Base-by-base conservation (phyloP, 441 rosid genomes). In the Populus hybrid region DNA sequence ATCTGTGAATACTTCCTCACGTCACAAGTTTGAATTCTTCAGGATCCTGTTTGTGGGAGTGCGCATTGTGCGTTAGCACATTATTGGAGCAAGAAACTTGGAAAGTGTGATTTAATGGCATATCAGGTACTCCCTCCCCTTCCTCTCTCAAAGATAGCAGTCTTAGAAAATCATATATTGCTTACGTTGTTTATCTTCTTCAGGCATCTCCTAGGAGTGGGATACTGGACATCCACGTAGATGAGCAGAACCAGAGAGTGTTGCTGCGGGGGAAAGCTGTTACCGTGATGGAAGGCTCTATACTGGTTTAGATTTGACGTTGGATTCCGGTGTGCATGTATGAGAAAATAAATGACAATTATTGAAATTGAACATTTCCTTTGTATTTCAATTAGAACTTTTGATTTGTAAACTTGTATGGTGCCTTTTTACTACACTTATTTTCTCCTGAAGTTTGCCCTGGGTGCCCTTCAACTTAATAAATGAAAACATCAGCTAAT, bases 171-270 rank as follows among this genome's bases (percentile, higher is more conserved):
- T 46, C 0, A 26, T 32, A 1, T n/a, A 21, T 57, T 14, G 10
- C 14, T 59, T 3, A 42, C 23, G 14, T 68, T 28, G 20, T 26
- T 61, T 54, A 6, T 18, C 21, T 73, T 38, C 36, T 18, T 36
- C 84, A 91, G 95, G 97, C 98, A 67, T 95, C 98, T 0, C 79
- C 74, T 5, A 89, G 99, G 74, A 81, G 92, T 78, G 99, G 97
- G 76, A 82, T 77, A 23, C 24, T 95, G 72, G 75, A 79, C 36
- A 67, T 93, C 80, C 90, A 85, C 63, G 10, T 89, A 18, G 91
- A 93, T n/a, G 83, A 86, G 83, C 82, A 80, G 78, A 86, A 67
- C 23, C 82, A 87, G 73, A 85, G 93, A 76, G 95, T 93, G 82
- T 69, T 78, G 67, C 84, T 95, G 34, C 86, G 79, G 32, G 97